These are phyloP conservation scores for Sporobolus alterniflorus DNA, from an alignment of 202 grass and related monocot genomes.

Conservation along the genomic window DNA sequence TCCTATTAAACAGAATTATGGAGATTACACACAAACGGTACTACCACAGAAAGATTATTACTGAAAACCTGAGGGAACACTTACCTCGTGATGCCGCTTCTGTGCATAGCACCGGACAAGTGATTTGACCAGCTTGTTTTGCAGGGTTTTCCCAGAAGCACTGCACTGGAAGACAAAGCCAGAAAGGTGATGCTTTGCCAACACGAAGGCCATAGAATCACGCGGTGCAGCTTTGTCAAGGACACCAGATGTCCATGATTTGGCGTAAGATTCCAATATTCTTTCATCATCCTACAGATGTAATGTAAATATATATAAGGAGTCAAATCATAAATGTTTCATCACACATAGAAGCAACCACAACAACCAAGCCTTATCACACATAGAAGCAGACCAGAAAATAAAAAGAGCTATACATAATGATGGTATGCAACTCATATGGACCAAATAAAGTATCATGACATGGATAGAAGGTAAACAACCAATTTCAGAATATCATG, in stretches of 20 bases:
- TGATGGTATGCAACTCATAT: slow-evolving; percentile 7
- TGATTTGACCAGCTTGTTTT: slow-evolving; percentile 73
- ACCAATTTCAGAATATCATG: slow-evolving; percentile 5
- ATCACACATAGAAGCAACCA: too few species aligned
- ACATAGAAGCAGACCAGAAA: neutral
- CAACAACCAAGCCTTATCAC: too few species aligned
- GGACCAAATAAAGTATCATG: slow-evolving; percentile 7
- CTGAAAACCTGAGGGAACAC: neutral
- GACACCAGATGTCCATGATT: slow-evolving; percentile 83
- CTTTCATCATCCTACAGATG: slow-evolving; percentile 64
- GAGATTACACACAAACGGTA: neutral
- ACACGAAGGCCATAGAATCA: slow-evolving; percentile 59
- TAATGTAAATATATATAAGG: slow-evolving; percentile 22
- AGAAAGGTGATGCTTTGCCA: slow-evolving; percentile 76
- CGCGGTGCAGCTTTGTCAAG: slow-evolving; percentile 71
- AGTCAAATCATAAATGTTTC: neutral
- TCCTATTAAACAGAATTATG: slow-evolving; percentile 37
- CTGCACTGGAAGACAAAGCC: slow-evolving; percentile 54
- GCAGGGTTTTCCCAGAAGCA: slow-evolving; percentile 37
- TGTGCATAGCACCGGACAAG: slow-evolving; percentile 63
- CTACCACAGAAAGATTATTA: neutral
- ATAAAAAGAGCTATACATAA: neutral
- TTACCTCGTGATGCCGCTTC: slow-evolving; percentile 78
- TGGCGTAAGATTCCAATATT: slow-evolving; percentile 81
- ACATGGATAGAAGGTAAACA: slow-evolving; percentile 1